Evolutionary conservation across 1,139 yeast genomes (phyloP).

Genomic region (Suhomyces kunorum): DNA sequence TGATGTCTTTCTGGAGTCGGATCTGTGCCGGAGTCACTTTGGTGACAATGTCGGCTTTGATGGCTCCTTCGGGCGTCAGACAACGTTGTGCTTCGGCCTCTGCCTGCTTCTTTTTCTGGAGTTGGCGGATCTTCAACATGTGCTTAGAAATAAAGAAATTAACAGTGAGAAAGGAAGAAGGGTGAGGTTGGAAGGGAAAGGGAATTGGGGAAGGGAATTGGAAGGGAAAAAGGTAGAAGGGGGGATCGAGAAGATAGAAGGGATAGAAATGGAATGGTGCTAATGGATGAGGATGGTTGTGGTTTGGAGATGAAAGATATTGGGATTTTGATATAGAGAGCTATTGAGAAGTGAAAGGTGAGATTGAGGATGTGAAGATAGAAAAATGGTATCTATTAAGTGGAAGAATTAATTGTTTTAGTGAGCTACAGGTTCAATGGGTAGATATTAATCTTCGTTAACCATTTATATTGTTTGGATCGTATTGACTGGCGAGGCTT

Average conservation of each 20-base stretch:
- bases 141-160: neutral
- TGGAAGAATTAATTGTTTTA: too few species aligned
- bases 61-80: constrained; percentile 4
- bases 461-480: too few species aligned
- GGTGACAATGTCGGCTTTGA: constrained; percentile 9
- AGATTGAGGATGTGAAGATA: too few species aligned
- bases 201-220: neutral
- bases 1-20: constrained; percentile 61
- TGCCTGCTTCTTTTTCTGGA: constrained; percentile 59
- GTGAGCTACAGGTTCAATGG: too few species aligned
- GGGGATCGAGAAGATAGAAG: neutral
- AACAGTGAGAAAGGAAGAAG: neutral
- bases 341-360: too few species aligned
- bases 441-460: too few species aligned
- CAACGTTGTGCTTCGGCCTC: constrained; percentile 28
- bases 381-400: too few species aligned
- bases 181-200: neutral
- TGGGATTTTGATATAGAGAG: too few species aligned
- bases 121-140: constrained; percentile 54
- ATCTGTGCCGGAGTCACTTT: constrained; percentile 54
- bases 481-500: too few species aligned
- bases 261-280: neutral
- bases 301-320: too few species aligned
- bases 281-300: too few species aligned
- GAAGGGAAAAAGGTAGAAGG: neutral